phyloP scores from a whole-genome alignment of 495 filamentous ascomycete genomes.

The Penicillium verhagenii region DNA sequence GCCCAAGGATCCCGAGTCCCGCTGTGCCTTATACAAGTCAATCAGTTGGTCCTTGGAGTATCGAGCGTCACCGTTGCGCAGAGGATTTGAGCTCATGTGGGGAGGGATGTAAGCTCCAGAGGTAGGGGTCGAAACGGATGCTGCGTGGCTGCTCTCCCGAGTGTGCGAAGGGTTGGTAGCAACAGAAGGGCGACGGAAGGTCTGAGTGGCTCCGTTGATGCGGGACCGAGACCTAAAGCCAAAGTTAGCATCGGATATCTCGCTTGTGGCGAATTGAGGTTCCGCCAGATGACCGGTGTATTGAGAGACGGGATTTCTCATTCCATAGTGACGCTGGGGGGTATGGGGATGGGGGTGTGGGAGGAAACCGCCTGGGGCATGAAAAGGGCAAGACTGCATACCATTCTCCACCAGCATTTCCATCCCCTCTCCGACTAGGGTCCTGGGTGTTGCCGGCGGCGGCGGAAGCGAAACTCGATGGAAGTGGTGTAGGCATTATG shows the following conservation, averaged over 20 bases:
- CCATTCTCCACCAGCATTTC: slow-evolving; percentile 57
- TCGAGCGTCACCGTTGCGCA: slow-evolving; percentile 62
- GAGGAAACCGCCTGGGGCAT: background rate
- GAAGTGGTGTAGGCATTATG: slow-evolving; percentile 73
- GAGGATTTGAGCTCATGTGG: slow-evolving; percentile 53
- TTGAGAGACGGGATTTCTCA: background rate
- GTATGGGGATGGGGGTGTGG: slow-evolving; percentile 1
- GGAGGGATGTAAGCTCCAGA: slow-evolving; percentile 60
- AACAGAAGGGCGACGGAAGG: slow-evolving; percentile 79
- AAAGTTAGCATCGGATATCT: slow-evolving; percentile 22
- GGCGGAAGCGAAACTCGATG: slow-evolving; percentile 81
- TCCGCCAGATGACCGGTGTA: background rate
- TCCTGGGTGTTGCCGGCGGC: slow-evolving; percentile 69
- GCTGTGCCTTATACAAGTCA: slow-evolving; percentile 65
- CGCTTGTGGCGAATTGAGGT: slow-evolving; percentile 5
- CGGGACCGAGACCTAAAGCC: slow-evolving; percentile 60
- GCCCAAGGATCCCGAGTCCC: slow-evolving; percentile 52
- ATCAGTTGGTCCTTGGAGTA: slow-evolving; percentile 86
- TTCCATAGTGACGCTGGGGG: background rate
- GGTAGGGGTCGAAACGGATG: slow-evolving; percentile 50
- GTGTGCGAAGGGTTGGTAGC: slow-evolving; percentile 58
- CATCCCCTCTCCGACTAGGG: slow-evolving; percentile 54
- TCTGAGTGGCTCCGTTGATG: slow-evolving; percentile 78
- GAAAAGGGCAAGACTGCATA: slow-evolving; percentile 32
- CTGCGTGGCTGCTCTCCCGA: slow-evolving; percentile 48